phyloP scores from a whole-genome alignment of 768 basidiomycete genomes.

The Asterophora lycoperdoides region DNA sequence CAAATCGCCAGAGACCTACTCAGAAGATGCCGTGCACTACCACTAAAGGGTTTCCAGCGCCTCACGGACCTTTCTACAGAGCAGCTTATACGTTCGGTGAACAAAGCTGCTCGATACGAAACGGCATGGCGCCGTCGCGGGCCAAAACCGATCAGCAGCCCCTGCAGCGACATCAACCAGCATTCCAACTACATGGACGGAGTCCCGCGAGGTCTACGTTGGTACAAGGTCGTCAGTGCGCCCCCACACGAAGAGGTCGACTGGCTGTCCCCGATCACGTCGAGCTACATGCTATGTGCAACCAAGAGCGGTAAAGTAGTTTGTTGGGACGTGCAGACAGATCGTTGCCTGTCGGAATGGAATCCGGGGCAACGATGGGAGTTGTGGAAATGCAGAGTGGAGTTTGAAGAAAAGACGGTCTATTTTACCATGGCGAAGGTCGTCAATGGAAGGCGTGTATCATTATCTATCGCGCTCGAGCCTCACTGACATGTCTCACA shows the following conservation, averaged over 20 bases:
- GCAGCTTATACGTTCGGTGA: conserved; percentile 58
- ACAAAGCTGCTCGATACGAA: conserved; percentile 60
- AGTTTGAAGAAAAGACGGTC: conserved; percentile 66
- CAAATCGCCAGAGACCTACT: conserved; percentile 60
- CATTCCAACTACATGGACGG: conserved; percentile 38
- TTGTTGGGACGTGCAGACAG: conserved; percentile 69
- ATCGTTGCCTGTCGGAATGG: conserved; percentile 65
- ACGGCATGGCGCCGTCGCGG: conserved; percentile 56
- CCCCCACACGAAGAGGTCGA: conserved; percentile 69
- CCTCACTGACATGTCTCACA: conserved; percentile 16
- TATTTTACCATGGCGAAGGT: conserved; percentile 76
- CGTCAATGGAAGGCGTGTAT: conserved; percentile 43
- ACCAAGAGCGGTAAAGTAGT: conserved; percentile 74
- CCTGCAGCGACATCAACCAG: conserved; percentile 27
- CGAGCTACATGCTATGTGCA: conserved; percentile 71
- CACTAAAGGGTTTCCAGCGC: conserved; percentile 65
- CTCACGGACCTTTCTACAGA: conserved; percentile 60
- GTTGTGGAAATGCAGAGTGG: conserved; percentile 75
- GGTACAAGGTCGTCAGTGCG: conserved; percentile 68
- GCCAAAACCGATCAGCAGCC: conserved; percentile 45
- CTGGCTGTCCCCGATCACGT: conserved; percentile 75
- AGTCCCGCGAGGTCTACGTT: conserved; percentile 27
- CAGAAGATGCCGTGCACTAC: conserved; percentile 62
- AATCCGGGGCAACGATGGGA: conserved; percentile 62
- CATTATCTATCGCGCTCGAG: background rate